Base-by-base conservation (phyloP, 768 basidiomycete genomes). In the Sporobolomyces roseus region DNA sequence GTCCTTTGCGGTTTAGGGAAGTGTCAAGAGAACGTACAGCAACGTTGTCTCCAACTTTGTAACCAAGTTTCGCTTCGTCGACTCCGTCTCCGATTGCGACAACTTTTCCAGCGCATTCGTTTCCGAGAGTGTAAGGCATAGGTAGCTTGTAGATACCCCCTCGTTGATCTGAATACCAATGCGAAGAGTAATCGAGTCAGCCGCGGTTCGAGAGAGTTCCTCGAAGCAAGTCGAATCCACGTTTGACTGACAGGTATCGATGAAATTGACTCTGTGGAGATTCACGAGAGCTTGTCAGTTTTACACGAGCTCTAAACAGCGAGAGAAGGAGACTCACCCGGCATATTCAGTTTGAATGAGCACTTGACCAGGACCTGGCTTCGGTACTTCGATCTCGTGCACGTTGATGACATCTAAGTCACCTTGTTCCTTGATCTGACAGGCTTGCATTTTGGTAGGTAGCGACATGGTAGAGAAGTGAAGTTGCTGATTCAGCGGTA, bases 101-200 rank as follows among this genome's bases (percentile, higher is more conserved):
- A 63, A 98, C 83, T 8, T 82, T 84, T 0, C 96, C 96, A 2
- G 89, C 83, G 0, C 83, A 84, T 79, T 98, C 94, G 73, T 84
- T 84, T 5, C 93, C 93, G 27, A 93, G 79, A 17, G 84, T 82
- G 43, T 84, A 83, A 8, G 75, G 78, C 50, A 75, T 66, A n/a
- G 74, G 68, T 4, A 73, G 64, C 45, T 73, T 79, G 78, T 79
- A 87, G 85, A 82, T 70, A 5, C 81, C 82, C 10, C 77, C 74
- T 49, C 92, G 83, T 76, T 84, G 85, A 78, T 96, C 93, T 50
- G 23, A 23, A 85, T 86, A 77, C 90, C 76, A 88, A 21, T 23
- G 50, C n/a, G 25, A 25, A 29, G 41, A 36, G 32, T 9, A 32
- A 36, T 23, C 56, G 8, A 17, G 30, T 50, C 51, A 32, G 55